Evolutionary conservation across 75 land plant genomes (phyloP).

Genomic region (Pseudotsuga menziesii): DNA sequence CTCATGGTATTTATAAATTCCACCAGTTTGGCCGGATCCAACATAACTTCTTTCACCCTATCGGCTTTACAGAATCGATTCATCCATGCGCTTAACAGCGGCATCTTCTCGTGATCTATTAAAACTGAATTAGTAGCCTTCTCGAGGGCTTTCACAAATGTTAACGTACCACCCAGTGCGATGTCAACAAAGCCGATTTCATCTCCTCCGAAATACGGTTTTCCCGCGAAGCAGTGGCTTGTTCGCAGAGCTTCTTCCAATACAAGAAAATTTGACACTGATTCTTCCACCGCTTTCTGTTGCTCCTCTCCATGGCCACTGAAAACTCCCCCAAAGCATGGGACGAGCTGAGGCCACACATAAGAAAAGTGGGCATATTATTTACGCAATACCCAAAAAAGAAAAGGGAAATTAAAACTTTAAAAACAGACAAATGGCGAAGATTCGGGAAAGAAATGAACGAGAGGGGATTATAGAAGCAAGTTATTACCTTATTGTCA

Average conservation of each 20-base stretch:
- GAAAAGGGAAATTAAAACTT: no score
- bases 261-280: constrained; percentile 12
- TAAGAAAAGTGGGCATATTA: no score
- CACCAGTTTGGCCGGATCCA: constrained; percentile 14
- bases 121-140: constrained; percentile 16
- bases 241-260: constrained; percentile 45
- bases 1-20: no score
- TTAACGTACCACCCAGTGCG: constrained; percentile 32
- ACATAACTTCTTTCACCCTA: constrained; percentile 38
- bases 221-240: constrained; percentile 31
- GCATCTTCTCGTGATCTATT: constrained; percentile 24
- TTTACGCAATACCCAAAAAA: no score
- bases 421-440: no score
- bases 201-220: constrained; percentile 52
- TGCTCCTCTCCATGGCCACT: no score
- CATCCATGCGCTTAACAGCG: constrained; percentile 33
- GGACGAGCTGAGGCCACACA: no score
- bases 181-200: constrained; percentile 49
- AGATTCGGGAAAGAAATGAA: no score
- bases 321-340: no score
- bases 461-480: no score
- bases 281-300: constrained; percentile 11
- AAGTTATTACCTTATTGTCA: no score
- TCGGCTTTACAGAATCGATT: constrained; percentile 18
- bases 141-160: constrained; percentile 28